A percentile compares a stretch with the other conserved stretches of the same genome.
Conservation (phyloP, 169 alveolate genomes). For the Babesia ovata region DNA sequence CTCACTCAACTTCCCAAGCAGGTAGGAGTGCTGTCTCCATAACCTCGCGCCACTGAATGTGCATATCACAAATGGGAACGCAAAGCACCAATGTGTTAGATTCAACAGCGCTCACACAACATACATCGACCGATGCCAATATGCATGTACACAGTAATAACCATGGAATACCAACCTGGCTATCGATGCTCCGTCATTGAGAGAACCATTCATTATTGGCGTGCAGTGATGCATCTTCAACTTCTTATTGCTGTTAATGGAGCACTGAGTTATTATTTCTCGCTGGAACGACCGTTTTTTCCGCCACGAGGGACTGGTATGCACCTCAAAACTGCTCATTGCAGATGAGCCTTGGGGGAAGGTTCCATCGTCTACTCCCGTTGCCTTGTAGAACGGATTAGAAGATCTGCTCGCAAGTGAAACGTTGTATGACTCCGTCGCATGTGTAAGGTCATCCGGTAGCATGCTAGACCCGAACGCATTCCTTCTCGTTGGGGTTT, state of each 20-base stretch:
- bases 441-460: constrained; percentile 5
- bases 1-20: constrained; percentile 14
- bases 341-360: neutral
- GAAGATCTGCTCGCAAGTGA: constrained; percentile 17
- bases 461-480: neutral
- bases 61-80: too few species aligned
- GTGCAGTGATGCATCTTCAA: neutral
- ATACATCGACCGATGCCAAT: too few species aligned
- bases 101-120: too few species aligned
- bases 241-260: neutral
- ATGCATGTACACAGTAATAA: too few species aligned
- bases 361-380: neutral
- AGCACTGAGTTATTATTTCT: neutral
- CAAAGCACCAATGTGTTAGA: too few species aligned
- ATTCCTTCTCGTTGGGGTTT: constrained; percentile 23
- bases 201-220: neutral
- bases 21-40: constrained; percentile 14
- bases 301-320: constrained; percentile 13
- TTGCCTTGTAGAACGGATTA: constrained; percentile 17
- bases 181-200: neutral
- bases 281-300: constrained; percentile 3
- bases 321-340: neutral
- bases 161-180: constrained; percentile 5
- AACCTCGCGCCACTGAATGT: neutral
- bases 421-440: constrained; percentile 5